Evolutionary conservation across 2,329 filamentous ascomycete genomes (phyloP).

Genomic region (Aureobasidium lini): DNA sequence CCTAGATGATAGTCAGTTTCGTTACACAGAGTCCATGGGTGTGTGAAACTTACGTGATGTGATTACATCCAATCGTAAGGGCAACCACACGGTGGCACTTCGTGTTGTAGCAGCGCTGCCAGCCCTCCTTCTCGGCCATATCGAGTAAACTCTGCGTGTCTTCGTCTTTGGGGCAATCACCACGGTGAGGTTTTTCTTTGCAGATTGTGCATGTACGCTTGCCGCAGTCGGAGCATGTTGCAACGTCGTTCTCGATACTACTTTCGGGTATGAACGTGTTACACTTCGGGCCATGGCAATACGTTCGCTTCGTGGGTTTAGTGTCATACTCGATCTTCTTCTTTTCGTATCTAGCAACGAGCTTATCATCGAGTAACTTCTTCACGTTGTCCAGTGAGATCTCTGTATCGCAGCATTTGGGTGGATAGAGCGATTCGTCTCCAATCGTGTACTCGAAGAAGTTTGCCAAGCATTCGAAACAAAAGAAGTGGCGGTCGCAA

Average conservation of each 20-base stretch:
- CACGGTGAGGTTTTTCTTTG: not conserved
- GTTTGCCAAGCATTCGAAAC: not conserved
- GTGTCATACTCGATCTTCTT: slow-evolving; percentile 1
- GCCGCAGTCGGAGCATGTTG: not conserved
- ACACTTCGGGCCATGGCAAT: not conserved
- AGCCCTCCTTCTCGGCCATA: not conserved
- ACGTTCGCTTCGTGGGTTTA: not conserved
- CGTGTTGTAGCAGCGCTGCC: not conserved
- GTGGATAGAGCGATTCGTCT: not conserved
- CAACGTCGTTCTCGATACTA: not conserved
- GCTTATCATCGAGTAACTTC: not conserved
- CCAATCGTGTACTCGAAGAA: not conserved
- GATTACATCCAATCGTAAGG: not conserved
- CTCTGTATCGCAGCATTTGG: not conserved
- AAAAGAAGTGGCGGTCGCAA: not conserved
- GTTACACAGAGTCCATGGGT: no score
- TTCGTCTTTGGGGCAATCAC: not conserved
- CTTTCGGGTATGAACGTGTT: not conserved
- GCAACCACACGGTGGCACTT: not conserved
- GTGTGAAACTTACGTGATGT: not conserved
- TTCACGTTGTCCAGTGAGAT: not conserved
- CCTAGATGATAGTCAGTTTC: not conserved
- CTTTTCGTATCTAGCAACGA: not conserved
- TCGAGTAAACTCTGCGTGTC: not conserved
- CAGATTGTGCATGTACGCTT: not conserved